Evolutionary conservation across 2,329 filamentous ascomycete genomes (phyloP).

Genomic region (Aureobasidium subglaciale): DNA sequence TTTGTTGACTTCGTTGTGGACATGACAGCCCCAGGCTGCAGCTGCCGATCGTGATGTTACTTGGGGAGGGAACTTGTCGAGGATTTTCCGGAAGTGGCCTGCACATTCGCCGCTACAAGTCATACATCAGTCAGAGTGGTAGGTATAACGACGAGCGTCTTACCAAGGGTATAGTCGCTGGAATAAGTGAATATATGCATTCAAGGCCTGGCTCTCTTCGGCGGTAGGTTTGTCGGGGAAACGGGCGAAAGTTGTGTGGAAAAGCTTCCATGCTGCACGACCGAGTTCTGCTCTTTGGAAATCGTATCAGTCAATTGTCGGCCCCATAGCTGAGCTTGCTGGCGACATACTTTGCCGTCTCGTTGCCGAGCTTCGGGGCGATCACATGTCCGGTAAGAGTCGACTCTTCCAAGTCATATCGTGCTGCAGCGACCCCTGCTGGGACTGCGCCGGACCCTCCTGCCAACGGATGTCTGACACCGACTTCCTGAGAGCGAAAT

Average conservation of each 20-base stretch:
- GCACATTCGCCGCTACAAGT: conserved; percentile 53
- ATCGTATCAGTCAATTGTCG: not conserved
- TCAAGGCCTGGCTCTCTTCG: conserved; percentile 54
- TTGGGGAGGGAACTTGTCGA: conserved; percentile 58
- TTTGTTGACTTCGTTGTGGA: conserved; percentile 60
- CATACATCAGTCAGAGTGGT: conserved; percentile 2
- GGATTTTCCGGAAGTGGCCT: conserved; percentile 53
- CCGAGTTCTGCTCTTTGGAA: conserved; percentile 52
- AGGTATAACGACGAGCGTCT: not conserved
- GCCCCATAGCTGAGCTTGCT: not conserved
- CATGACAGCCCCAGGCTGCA: conserved; percentile 60
- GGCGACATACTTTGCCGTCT: conserved; percentile 60
- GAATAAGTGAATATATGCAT: conserved; percentile 57
- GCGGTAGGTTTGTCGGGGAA: conserved; percentile 56
- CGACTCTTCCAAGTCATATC: conserved; percentile 23
- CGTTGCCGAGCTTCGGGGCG: conserved; percentile 75
- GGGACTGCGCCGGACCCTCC: conserved; percentile 9
- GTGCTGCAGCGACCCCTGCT: conserved; percentile 18
- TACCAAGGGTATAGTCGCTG: conserved; percentile 58
- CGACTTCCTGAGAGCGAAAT: conserved; percentile 38
- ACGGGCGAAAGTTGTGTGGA: conserved; percentile 60
- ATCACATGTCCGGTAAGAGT: conserved; percentile 61
- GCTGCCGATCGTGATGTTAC: conserved; percentile 54
- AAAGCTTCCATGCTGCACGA: conserved; percentile 58
- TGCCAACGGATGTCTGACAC: conserved; percentile 19